Base-by-base conservation (phyloP, 495 filamentous ascomycete genomes). In the Penicillium roqueforti region DNA sequence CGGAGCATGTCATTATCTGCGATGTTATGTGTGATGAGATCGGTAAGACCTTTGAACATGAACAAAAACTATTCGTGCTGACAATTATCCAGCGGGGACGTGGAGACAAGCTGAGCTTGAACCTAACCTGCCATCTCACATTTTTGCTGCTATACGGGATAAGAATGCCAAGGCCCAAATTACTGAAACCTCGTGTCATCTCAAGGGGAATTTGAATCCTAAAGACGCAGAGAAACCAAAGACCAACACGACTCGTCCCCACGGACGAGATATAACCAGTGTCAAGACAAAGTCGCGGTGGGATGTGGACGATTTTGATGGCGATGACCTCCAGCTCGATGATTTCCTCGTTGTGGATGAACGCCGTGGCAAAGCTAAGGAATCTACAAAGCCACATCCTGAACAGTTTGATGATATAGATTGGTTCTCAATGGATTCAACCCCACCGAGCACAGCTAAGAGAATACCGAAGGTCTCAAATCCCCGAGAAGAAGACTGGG, bases 11-110 rank as follows among this genome's bases (percentile, higher is more conserved):
- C 14, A 75, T 97, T 39, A 72, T 71, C 20, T 93, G 88, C 54
- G 83, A 89, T 67, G 78, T 89, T 11, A 88, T 87, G 70, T 97
- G 93, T 58, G 92, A 97, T 68, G 87, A 90, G 36, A 88, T 97
- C 56, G 90, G 84, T 87, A 65, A 59, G 72, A 57, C 0, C 3
- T 22, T 6, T 42, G 14, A 6, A 11, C 9, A 4, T 3, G 16
- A 9, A 29, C 8, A 18, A 19, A 19, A 29, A 4, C n/a, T 16
- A 16, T 26, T 2, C 23, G 3, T 45, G 1, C 53, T 67, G 26
- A 63, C 10, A 11, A 9, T 4, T 10, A 6, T n/a, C 6, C 57
- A 87, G 85, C 92, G 56, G 95, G 92, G 3, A 97, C 95, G 0
- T 67, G 81, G 51, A 76, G 83, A 39, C 73, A 75, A 26, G 82